Evolutionary conservation across 495 filamentous ascomycete species (phyloP).

Genomic region (Penicillium malachiteum): DNA sequence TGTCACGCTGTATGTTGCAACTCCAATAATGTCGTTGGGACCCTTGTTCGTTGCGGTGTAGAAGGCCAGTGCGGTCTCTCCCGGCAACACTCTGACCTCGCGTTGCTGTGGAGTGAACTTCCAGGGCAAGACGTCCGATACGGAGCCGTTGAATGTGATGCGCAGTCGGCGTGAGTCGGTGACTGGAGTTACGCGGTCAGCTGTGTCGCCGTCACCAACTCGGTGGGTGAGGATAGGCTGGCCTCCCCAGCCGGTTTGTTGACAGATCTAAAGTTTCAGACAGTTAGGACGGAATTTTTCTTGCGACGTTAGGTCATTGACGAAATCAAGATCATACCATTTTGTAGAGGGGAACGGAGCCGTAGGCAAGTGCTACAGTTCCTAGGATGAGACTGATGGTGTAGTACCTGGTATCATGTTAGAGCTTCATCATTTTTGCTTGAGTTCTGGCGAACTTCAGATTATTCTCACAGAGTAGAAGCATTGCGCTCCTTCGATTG

Average conservation of each 20-base stretch:
- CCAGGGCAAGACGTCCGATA: conserved; percentile 94
- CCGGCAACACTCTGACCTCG: conserved; percentile 91
- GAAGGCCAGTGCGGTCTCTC: conserved; percentile 96
- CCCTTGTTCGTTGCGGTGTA: conserved; percentile 94
- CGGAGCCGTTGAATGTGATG: conserved; percentile 93
- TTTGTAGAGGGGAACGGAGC: conserved; percentile 96
- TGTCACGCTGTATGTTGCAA: conserved; percentile 96
- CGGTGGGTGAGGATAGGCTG: conserved; percentile 86
- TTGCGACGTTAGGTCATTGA: conserved; percentile 1
- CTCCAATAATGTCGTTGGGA: conserved; percentile 89
- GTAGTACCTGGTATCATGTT: conserved; percentile 63
- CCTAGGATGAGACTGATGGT: conserved; percentile 81
- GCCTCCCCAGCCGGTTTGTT: conserved; percentile 93
- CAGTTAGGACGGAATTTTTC: too few relatives aligned
- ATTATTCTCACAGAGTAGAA: conserved; percentile 39
- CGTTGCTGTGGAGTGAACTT: conserved; percentile 97
- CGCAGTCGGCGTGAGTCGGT: conserved; percentile 78
- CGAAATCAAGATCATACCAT: conserved; percentile 57
- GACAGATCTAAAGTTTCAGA: conserved; percentile 68
- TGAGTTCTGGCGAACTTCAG: background rate
- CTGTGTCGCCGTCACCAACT: conserved; percentile 59
- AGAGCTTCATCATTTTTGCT: background rate
- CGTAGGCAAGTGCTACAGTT: conserved; percentile 89
- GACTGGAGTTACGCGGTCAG: conserved; percentile 75
- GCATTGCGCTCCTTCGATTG: conserved; percentile 44